Evolutionary conservation across 2,329 filamentous ascomycete genomes (phyloP), one percentile per base, ranked within the genome.

Genomic region (Cladobotryum protrusum): DNA sequence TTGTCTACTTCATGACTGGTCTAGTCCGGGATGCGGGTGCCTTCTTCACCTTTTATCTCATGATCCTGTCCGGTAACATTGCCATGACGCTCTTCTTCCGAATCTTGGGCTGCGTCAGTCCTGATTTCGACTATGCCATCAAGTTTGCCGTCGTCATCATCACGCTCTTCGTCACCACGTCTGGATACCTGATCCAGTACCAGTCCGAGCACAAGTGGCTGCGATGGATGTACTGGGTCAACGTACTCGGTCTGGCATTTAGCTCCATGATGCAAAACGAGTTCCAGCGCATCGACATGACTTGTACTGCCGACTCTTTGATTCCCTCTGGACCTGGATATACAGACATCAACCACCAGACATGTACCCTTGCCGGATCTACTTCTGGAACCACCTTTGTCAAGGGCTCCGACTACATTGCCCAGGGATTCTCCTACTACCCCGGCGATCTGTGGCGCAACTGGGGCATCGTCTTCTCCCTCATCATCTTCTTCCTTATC

Each of bases 231-330:
- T 88, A 83, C 69, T 92, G 84, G 72, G 72, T 90, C 65, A 89
- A 90, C 53, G 76, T 83, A 0, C 71, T 91, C 0, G 88, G 87
- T 42, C 75, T 93, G 2, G 81, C 83, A 0, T 95, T 96, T 62
- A 79, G 84, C 11, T 74, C 82, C 2, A 67, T 96, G 67, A 93
- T 95, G 87, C 81, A 87, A 59, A 96, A 95, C 60, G 90, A 96
- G 62, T 95, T 96, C 60, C 75, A 77, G 34, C 70, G 79, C 11
- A 73, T 87, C 39, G 75, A 83, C 24, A 72, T 95, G 63, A 82
- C 77, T 0, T 96, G 90, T 61, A 80, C 79, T 0, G 72, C 73
- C 2, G 75, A 78, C 41, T 87, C 82, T 0, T 70, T 95, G 4
- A 75, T 95, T 17, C 89, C 89, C 0, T 78, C 73, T 3, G 89